Evolutionary conservation across 768 basidiomycete species (phyloP), one percentile per base, ranked within the genome.

Genomic region (Imleria badia): DNA sequence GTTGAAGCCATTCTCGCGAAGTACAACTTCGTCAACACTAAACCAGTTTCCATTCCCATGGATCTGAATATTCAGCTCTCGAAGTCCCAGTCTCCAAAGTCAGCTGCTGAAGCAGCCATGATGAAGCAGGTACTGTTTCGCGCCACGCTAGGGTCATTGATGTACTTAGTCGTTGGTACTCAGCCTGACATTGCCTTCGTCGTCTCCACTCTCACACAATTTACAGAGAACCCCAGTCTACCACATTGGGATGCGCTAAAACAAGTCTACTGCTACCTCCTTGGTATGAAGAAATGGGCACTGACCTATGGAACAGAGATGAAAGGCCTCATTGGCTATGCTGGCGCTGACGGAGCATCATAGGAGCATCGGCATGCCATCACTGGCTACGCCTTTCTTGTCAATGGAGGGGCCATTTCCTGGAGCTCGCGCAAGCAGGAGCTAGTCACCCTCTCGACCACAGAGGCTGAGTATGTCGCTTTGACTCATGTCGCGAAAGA

Each of bases 251-350:
- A 55, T 1, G 47, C 43, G 8, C 12, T 55, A 0, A 48, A 49
- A 19, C 6, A 3, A 0, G 30, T 55, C 6, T 49, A 45, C 17
- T 8, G 5, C 3, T 54, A 54, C 5, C 11, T 50, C 1, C 19
- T 39, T 0, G 22, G 43, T 5, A 55, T 3, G 1, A 39, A 33
- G 6, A 19, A 5, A 3, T 39, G 29, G 36, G 5, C 13, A 2
- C 26, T 54, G 3, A 54, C 47, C 7, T 54, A 43, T 23, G 53
- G 46, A n/a, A n/a, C n/a, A n/a, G n/a, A n/a, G n/a, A n/a, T n/a
- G n/a, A n/a, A n/a, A n/a, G n/a, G n/a, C n/a, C n/a, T n/a, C n/a
- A n/a, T n/a, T n/a, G n/a, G n/a, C n/a, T n/a, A n/a, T n/a, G n/a
- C n/a, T n/a, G n/a, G n/a, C n/a, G n/a, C n/a, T n/a, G n/a, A n/a